Percentiles rank a stretch among this genome's conserved stretches.
phyloP scores from a whole-genome alignment of 495 filamentous ascomycete genomes.

The Trichoderma reesei region DNA sequence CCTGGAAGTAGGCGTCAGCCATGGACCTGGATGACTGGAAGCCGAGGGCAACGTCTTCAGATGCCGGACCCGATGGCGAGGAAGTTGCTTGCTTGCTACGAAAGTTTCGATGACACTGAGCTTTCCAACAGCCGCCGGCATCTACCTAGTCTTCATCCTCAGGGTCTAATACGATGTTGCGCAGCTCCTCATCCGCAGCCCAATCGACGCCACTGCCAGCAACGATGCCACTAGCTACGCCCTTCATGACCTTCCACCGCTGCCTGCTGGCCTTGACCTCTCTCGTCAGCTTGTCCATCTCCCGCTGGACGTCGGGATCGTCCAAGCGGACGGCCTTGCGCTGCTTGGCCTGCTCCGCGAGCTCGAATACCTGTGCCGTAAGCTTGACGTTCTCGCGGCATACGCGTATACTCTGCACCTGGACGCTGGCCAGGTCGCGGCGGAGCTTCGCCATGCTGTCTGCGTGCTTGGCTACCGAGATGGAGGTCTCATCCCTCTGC shows the following conservation, averaged over 20 bases:
- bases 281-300: constrained; percentile 44
- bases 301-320: constrained; percentile 38
- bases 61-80: too few species aligned
- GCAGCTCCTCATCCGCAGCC: constrained; percentile 58
- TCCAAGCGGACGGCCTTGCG: constrained; percentile 38
- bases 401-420: constrained; percentile 44
- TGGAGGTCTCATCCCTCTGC: constrained; percentile 55
- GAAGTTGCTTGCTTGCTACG: too few species aligned
- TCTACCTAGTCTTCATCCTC: constrained; percentile 34
- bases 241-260: constrained; percentile 65
- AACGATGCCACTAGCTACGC: constrained; percentile 59
- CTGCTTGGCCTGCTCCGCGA: constrained; percentile 47
- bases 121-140: too few species aligned
- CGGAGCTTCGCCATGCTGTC: constrained; percentile 37
- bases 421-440: constrained; percentile 40
- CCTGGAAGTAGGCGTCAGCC: too few species aligned
- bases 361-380: constrained; percentile 46
- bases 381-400: constrained; percentile 53
- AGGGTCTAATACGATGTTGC: constrained; percentile 65
- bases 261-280: constrained; percentile 48
- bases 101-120: too few species aligned
- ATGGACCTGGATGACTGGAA: too few species aligned
- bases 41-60: too few species aligned
- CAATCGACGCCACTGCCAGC: constrained; percentile 81
- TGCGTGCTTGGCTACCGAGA: constrained; percentile 47